Conservation (phyloP, 495 filamentous ascomycete genomes). For the Neurospora sp. region DNA sequence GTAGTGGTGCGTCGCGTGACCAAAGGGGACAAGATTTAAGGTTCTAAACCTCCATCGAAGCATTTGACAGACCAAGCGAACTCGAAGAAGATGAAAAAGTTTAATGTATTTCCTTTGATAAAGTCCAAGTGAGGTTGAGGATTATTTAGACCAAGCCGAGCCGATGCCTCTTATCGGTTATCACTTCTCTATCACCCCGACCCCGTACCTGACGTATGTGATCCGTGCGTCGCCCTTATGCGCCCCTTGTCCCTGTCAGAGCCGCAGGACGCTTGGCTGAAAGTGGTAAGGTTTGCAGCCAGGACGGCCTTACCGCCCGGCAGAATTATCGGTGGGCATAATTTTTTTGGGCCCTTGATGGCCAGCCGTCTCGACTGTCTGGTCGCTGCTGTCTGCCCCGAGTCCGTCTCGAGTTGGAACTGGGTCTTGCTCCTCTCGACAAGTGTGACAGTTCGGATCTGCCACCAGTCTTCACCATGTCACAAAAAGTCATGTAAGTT, state of each 20-base stretch:
- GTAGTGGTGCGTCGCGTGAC: too few species aligned
- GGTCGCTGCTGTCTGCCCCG: not conserved
- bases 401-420: not conserved
- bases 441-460: not conserved
- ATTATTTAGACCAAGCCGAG: not conserved
- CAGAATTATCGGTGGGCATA: not conserved
- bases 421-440: not conserved
- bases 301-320: not conserved
- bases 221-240: not conserved
- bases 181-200: not conserved
- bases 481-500: not conserved
- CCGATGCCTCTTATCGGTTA: not conserved
- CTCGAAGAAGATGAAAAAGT: not conserved
- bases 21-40: not conserved
- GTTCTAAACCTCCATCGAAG: not conserved
- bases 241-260: not conserved
- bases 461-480: not conserved
- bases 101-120: not conserved
- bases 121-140: not conserved
- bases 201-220: not conserved
- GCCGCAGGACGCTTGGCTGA: not conserved
- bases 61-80: not conserved
- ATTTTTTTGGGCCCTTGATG: not conserved
- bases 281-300: not conserved
- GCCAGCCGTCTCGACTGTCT: not conserved